phyloP scores from a whole-genome alignment of 2,329 filamentous ascomycete species.

The Ceratocystis alfenasii region DNA sequence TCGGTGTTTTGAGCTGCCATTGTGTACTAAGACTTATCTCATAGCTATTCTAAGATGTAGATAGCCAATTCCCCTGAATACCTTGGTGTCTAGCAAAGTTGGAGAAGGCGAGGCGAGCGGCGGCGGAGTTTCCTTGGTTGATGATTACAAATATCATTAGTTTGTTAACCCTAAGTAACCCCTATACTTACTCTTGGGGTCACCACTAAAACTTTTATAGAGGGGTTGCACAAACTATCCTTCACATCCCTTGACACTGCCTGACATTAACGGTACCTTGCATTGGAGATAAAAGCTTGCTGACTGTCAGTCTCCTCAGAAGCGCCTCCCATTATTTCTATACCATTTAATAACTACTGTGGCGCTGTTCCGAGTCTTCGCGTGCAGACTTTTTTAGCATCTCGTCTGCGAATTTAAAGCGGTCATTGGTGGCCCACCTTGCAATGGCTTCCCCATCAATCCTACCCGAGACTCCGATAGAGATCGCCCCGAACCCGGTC shows the following conservation, averaged over 20 bases:
- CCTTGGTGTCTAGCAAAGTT: background rate
- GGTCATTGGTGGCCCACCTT: background rate
- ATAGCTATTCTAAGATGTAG: background rate
- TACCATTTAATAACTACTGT: background rate
- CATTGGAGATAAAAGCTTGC: no score
- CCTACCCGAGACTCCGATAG: background rate
- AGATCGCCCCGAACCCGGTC: background rate
- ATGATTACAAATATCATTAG: background rate
- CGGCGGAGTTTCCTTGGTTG: background rate
- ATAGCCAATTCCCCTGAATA: background rate
- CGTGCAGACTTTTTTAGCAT: constrained; percentile 1
- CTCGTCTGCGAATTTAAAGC: background rate
- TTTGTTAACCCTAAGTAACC: background rate
- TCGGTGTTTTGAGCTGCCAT: background rate
- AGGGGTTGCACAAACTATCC: constrained; percentile 10
- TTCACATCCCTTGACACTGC: no score
- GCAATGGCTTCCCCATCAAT: background rate
- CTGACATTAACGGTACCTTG: no score
- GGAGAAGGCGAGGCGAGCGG: background rate
- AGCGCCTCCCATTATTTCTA: background rate
- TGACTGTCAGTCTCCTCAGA: no score
- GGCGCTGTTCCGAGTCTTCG: background rate
- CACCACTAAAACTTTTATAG: constrained; percentile 27
- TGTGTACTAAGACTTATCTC: background rate
- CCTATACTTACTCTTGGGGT: background rate